phyloP scores from a whole-genome alignment of 106 monocot genomes.

The Acorus calamus region DNA sequence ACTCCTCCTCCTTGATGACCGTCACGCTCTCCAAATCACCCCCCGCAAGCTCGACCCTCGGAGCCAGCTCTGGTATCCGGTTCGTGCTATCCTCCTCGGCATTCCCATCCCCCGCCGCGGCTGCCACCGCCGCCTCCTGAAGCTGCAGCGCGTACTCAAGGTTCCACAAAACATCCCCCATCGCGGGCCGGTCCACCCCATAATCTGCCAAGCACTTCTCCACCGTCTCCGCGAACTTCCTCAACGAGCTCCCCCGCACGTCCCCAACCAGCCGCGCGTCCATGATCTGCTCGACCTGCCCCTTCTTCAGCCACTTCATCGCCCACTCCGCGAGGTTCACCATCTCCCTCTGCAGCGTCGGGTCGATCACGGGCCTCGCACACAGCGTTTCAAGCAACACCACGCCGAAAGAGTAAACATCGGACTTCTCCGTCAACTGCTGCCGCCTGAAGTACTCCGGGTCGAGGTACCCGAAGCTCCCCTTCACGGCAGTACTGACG shows the following conservation, averaged over 20 bases:
- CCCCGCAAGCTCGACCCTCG: constrained; percentile 2
- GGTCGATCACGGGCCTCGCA: constrained; percentile 37
- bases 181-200: constrained; percentile 33
- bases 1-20: not conserved
- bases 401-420: constrained; percentile 52
- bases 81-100: constrained; percentile 6
- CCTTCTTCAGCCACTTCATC: constrained; percentile 22
- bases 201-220: constrained; percentile 34
- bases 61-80: constrained; percentile 13
- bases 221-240: constrained; percentile 39
- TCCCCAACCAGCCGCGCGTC: constrained; percentile 18
- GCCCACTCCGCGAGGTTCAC: constrained; percentile 50
- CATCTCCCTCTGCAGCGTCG: constrained; percentile 18
- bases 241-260: constrained; percentile 13
- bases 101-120: not conserved
- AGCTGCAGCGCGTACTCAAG: constrained; percentile 30
- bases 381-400: constrained; percentile 36
- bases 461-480: constrained; percentile 51
- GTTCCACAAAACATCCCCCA: constrained; percentile 36
- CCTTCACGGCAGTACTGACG: constrained; percentile 40
- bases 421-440: constrained; percentile 35
- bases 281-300: constrained; percentile 22
- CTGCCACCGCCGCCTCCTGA: constrained; percentile 10
- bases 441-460: constrained; percentile 37
- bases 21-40: not conserved